A percentile compares a stretch with the other conserved stretches of the same genome.
Conservation (phyloP, 768 basidiomycete genomes). For the Porphyrellus cyaneotinctus region DNA sequence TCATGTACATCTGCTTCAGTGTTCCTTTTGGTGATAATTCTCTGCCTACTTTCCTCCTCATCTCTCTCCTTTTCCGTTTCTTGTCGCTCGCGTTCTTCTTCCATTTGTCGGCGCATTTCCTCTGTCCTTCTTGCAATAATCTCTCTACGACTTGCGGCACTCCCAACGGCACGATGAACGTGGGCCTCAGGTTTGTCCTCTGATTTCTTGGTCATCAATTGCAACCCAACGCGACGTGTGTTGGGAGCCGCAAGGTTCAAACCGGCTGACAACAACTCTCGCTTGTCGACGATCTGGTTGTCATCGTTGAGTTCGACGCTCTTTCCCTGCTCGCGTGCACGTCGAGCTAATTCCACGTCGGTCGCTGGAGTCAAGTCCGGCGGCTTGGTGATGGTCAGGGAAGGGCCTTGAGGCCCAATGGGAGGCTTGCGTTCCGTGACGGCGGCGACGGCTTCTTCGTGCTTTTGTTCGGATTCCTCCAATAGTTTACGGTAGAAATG, state of each 20-base stretch:
- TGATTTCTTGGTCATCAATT: constrained; percentile 25
- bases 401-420: constrained; percentile 59
- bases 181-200: constrained; percentile 35
- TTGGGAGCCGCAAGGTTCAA: constrained; percentile 85
- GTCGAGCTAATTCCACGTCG: constrained; percentile 68
- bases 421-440: constrained; percentile 47
- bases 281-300: constrained; percentile 94
- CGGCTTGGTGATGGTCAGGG: constrained; percentile 73
- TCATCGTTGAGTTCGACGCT: constrained; percentile 94
- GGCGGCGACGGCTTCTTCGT: constrained; percentile 85
- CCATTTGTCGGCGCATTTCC: constrained; percentile 77
- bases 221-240: constrained; percentile 63
- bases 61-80: constrained; percentile 52
- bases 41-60: constrained; percentile 62
- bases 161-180: constrained; percentile 75
- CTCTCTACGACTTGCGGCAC: constrained; percentile 74
- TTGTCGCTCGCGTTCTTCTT: constrained; percentile 63
- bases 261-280: constrained; percentile 86
- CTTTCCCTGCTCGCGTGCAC: constrained; percentile 72
- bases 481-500: constrained; percentile 79
- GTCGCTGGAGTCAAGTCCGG: constrained; percentile 57
- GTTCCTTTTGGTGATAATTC: constrained; percentile 71
- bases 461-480: constrained; percentile 74
- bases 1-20: constrained; percentile 67
- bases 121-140: constrained; percentile 78